Conservation (phyloP, 352 stramenopile species). For the Globisporangium acanthophoron region DNA sequence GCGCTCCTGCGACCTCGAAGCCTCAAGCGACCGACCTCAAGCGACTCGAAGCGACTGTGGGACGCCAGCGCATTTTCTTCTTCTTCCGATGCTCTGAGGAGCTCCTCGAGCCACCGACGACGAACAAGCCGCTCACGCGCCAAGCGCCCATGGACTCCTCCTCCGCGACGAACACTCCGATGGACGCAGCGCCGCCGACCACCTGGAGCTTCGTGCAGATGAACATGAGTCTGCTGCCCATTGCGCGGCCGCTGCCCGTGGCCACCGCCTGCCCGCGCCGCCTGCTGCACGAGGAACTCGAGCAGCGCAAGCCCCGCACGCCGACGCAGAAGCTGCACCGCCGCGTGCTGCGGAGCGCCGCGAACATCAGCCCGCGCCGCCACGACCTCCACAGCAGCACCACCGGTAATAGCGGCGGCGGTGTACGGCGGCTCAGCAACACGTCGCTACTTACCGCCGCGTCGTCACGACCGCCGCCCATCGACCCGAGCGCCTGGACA, state of each 20-base stretch:
- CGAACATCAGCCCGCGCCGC: constrained; percentile 65
- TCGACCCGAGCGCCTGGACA: background rate
- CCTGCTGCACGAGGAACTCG: constrained; percentile 36
- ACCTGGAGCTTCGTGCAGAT: constrained; percentile 85
- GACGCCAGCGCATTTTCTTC: background rate
- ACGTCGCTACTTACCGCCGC: background rate
- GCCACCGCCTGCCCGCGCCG: constrained; percentile 27
- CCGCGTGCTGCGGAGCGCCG: constrained; percentile 37
- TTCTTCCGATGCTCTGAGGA: background rate
- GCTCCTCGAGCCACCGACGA: background rate
- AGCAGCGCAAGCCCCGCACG: constrained; percentile 41
- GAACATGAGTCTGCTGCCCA: constrained; percentile 80
- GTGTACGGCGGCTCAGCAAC: constrained; percentile 7
- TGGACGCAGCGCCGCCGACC: background rate
- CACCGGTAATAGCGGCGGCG: constrained; percentile 5
- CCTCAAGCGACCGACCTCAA: background rate
- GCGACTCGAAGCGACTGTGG: no score
- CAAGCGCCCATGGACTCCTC: no score
- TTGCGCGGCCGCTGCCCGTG: constrained; percentile 61
- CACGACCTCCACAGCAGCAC: constrained; percentile 21
- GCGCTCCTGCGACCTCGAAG: background rate
- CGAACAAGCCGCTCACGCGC: no score
- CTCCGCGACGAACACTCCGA: background rate
- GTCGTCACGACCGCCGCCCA: background rate
- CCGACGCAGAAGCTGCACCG: constrained; percentile 58